Evolutionary conservation across 1,284 basidiomycete species (phyloP).

Genomic region (Chalciporus sp.): DNA sequence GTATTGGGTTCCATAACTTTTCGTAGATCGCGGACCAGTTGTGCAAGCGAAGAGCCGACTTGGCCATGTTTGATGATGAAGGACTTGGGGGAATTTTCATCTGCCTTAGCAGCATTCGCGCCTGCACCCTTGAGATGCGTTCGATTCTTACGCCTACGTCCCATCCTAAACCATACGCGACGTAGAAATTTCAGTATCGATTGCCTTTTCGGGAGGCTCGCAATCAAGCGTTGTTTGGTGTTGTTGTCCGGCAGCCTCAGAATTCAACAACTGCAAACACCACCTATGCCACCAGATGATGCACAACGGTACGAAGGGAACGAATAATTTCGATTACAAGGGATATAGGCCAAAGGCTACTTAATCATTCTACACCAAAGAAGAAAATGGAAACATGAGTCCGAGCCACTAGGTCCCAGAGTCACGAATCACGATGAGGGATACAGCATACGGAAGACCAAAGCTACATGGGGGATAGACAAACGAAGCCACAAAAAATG

Average conservation of each 20-base stretch:
- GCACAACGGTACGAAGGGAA: neutral
- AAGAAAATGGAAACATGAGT: slow-evolving; percentile 5
- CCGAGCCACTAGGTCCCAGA: slow-evolving; percentile 4
- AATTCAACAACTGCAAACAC: slow-evolving; percentile 3
- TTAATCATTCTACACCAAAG: slow-evolving; percentile 15
- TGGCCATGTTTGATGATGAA: slow-evolving; percentile 95
- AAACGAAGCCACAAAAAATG: neutral
- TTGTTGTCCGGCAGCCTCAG: slow-evolving; percentile 19
- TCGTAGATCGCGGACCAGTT: slow-evolving; percentile 90
- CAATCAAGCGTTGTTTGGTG: slow-evolving; percentile 21
- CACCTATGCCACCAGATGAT: too few relatives aligned
- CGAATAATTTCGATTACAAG: slow-evolving; percentile 4
- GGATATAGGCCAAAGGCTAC: slow-evolving; percentile 5
- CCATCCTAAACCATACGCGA: slow-evolving; percentile 50
- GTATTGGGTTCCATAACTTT: slow-evolving; percentile 99
- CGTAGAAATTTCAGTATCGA: slow-evolving; percentile 8
- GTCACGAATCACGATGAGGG: slow-evolving; percentile 10
- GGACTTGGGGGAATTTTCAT: slow-evolving; percentile 63
- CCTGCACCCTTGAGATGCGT: slow-evolving; percentile 77
- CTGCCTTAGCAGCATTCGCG: slow-evolving; percentile 34
- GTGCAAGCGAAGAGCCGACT: slow-evolving; percentile 85
- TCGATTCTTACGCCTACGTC: slow-evolving; percentile 79
- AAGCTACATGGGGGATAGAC: slow-evolving; percentile 29
- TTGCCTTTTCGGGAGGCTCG: slow-evolving; percentile 26
- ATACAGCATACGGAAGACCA: slow-evolving; percentile 34